Base-by-base conservation (phyloP, 208 protist genomes). In the Leptomonas seymouri region DNA sequence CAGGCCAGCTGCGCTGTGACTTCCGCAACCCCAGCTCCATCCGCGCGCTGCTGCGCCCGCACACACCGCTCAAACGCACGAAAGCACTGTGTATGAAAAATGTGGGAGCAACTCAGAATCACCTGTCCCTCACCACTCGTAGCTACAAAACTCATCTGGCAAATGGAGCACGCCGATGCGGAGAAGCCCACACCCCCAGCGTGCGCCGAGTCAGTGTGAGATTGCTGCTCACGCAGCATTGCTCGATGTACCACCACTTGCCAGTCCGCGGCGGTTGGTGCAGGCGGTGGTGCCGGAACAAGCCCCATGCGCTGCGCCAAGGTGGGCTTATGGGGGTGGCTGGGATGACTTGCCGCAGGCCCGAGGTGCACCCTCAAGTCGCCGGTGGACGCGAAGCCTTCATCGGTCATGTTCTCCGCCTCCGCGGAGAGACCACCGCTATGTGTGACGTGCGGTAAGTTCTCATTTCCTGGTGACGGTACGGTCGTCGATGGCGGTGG, bases 271-370 rank as follows among this genome's bases (percentile, higher is more conserved):
- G 83, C 84, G 2, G 84, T 83, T 2, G 91, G 91, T 0, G 74
- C 59, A 0, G 81, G 76, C 31, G 89, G 87, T 5, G 89, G 89
- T 16, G 74, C 48, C 0, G 87, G 87, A 20, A 93, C 89, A 27
- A 97, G 85, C 14, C 87, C 85, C 89, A 97, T 93, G 48, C 89
- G 85, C 67, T 93, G 86, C 12, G 91, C 89, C n/a, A 97, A 68
- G 25, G 91, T 91, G 14, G 80, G 80, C 25, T 78, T 81, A 25
- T 79, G 76, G 11, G 78, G 71, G 20, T 82, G 78, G 1, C 80
- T 67, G 3, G 80, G 63, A 1, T 78, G 18, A 41, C 58, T 62
- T 3, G 18, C 56, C 14, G 64, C 36, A 2, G 65, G 55, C 0
- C 71, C 71, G 23, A 76, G 71, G 71, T 67, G 57, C 14, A 48